phyloP scores from a whole-genome alignment of 208 protist genomes.

The Trypanosoma rangeli region DNA sequence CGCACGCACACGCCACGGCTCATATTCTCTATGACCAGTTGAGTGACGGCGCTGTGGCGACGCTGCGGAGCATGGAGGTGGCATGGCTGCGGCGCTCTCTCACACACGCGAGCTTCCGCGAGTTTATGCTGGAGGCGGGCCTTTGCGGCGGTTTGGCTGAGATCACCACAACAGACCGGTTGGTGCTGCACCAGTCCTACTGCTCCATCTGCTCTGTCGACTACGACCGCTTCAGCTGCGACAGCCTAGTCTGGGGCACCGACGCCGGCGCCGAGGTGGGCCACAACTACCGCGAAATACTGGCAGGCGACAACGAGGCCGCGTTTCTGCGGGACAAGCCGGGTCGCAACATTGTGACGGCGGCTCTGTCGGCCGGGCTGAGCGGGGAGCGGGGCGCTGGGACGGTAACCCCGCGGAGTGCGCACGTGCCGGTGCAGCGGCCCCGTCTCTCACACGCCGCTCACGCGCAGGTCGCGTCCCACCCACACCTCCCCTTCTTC shows the following conservation, averaged over 20 bases:
- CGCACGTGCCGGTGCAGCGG: constrained; percentile 25
- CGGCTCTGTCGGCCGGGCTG: constrained; percentile 46
- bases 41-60: constrained; percentile 9
- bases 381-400: not conserved
- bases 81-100: constrained; percentile 76
- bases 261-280: constrained; percentile 52
- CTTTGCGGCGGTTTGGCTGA: constrained; percentile 22
- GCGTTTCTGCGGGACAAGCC: constrained; percentile 45
- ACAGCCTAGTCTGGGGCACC: constrained; percentile 79
- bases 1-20: constrained; percentile 20
- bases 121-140: constrained; percentile 45
- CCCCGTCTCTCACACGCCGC: constrained; percentile 34
- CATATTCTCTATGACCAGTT: constrained; percentile 22
- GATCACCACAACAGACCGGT: constrained; percentile 46
- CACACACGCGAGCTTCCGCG: constrained; percentile 58
- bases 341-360: constrained; percentile 67
- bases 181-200: constrained; percentile 63
- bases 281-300: constrained; percentile 77
- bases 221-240: constrained; percentile 77
- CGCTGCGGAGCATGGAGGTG: constrained; percentile 41
- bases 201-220: constrained; percentile 52
- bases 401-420: not conserved
- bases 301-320: constrained; percentile 75
- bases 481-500: constrained; percentile 87
- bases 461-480: constrained; percentile 40